Conservation (phyloP, 1,139 yeast species). For the Candida dubliniensis region DNA sequence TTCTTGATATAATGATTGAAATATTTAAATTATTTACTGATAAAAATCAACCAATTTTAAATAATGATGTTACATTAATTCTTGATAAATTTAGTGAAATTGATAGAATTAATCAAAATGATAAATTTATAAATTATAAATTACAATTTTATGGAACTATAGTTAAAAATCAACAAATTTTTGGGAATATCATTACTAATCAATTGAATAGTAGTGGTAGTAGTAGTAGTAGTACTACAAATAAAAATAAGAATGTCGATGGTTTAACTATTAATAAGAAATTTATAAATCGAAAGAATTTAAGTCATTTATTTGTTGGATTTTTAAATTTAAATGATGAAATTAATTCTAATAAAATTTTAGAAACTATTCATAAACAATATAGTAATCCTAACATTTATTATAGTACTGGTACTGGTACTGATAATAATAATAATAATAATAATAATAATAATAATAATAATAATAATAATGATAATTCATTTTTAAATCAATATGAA, state of each 20-base stretch:
- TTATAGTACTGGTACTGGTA: no score
- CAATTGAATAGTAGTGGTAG: no score
- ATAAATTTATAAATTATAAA: conserved; percentile 14
- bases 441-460: conserved; percentile 22
- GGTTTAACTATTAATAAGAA: neutral
- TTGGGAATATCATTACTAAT: conserved; percentile 19
- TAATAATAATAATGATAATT: conserved; percentile 14
- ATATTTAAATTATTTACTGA: neutral
- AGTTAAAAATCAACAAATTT: conserved; percentile 11
- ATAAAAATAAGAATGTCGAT: neutral
- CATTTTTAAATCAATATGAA: conserved; percentile 28
- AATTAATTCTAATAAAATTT: conserved; percentile 29
- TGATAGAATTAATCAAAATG: neutral
- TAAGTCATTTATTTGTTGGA: conserved; percentile 35
- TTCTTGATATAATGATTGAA: neutral
- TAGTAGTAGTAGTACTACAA: neutral
- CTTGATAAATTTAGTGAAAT: no score
- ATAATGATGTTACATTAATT: no score
- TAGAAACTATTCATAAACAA: conserved; percentile 29
- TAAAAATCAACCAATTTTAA: no score
- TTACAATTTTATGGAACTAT: conserved; percentile 18
- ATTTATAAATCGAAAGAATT: conserved; percentile 28
- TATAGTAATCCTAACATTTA: conserved; percentile 24
- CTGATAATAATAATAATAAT: conserved; percentile 11
- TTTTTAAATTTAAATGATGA: conserved; percentile 30